A percentile compares a stretch with the other conserved stretches of the same genome.
Evolutionary conservation across 2,329 filamentous ascomycete species (phyloP).

Genomic region (Trichoderma arundinaceum): DNA sequence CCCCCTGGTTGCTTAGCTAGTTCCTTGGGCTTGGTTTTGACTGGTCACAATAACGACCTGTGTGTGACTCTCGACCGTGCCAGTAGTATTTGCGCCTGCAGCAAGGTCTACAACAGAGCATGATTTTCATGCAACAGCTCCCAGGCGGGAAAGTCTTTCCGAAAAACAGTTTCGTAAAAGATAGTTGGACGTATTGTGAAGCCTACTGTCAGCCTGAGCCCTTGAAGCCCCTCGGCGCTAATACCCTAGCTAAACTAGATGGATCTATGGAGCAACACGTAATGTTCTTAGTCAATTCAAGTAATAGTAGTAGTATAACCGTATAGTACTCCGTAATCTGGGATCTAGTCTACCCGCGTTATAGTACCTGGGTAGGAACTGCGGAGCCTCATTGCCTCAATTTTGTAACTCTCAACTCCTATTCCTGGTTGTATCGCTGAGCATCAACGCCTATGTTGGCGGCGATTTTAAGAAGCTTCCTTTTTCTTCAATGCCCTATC

Average conservation of each 20-base stretch:
- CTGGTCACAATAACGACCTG: background rate
- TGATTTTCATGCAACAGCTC: background rate
- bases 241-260: background rate
- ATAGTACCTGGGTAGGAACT: too few species aligned
- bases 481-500: slow-evolving; percentile 32
- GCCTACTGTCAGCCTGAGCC: background rate
- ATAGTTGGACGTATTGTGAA: background rate
- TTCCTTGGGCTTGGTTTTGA: background rate
- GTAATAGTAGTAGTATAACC: background rate
- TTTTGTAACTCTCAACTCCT: too few species aligned
- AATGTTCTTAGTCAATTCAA: background rate
- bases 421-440: too few species aligned
- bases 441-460: background rate
- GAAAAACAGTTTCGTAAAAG: background rate
- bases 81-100: slow-evolving; percentile 14
- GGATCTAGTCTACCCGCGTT: background rate
- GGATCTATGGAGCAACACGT: background rate
- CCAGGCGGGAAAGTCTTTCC: background rate
- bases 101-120: background rate
- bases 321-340: background rate
- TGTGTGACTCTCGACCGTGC: background rate
- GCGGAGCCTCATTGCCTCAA: too few species aligned
- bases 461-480: background rate
- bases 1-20: background rate
- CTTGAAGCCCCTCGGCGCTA: background rate